Percentiles rank a stretch among this genome's conserved stretches.
phyloP scores from a whole-genome alignment of 768 basidiomycete genomes.

The Podaxis sp. region DNA sequence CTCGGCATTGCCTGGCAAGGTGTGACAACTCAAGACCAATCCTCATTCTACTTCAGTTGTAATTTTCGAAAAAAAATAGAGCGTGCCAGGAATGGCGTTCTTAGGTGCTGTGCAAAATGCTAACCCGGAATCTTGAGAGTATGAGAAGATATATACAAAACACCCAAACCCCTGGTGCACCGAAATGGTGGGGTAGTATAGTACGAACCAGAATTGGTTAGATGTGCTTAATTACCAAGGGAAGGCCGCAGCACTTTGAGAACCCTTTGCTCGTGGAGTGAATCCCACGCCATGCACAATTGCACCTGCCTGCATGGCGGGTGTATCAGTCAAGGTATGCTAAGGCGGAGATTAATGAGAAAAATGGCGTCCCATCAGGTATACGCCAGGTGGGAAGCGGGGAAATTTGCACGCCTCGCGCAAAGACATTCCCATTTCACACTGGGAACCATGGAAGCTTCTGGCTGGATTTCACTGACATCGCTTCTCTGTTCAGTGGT shows the following conservation, averaged over 20 bases:
- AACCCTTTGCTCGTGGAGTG: conserved; percentile 54
- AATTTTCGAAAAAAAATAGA: too few relatives aligned
- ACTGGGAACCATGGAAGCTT: conserved; percentile 68
- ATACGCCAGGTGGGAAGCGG: not conserved
- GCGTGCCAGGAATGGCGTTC: too few relatives aligned
- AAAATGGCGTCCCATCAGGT: not conserved
- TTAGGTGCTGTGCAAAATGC: too few relatives aligned
- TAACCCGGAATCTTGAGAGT: too few relatives aligned
- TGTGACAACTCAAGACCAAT: too few relatives aligned
- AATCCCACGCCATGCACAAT: conserved; percentile 73
- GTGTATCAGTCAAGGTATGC: conserved; percentile 59
- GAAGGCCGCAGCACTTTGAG: not conserved
- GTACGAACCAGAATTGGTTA: conserved; percentile 26
- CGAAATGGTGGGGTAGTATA: too few relatives aligned
- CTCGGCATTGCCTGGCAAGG: too few relatives aligned
- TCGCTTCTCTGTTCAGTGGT: conserved; percentile 74
- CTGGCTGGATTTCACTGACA: conserved; percentile 49
- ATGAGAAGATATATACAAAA: too few relatives aligned
- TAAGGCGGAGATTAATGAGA: not conserved
- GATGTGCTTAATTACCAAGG: not conserved
- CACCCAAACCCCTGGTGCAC: too few relatives aligned
- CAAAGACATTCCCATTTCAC: conserved; percentile 74
- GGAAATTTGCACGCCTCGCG: conserved; percentile 64
- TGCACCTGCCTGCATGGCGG: conserved; percentile 62
- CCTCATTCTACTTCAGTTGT: too few relatives aligned